phyloP scores from a whole-genome alignment of 768 basidiomycete species.

The Albatrellus ellisii region DNA sequence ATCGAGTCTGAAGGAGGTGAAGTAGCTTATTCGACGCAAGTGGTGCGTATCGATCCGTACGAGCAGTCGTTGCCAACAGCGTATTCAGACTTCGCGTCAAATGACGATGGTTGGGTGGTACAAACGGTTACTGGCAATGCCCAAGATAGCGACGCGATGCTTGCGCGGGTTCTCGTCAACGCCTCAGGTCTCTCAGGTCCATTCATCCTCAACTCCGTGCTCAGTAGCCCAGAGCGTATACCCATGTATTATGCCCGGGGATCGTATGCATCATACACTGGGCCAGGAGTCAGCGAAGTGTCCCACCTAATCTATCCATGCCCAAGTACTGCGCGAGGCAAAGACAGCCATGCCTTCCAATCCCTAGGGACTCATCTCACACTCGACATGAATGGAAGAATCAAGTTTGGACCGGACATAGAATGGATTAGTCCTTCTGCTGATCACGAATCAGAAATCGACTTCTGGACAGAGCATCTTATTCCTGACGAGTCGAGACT shows the following conservation, averaged over 20 bases:
- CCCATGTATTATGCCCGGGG: constrained; percentile 76
- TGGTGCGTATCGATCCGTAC: constrained; percentile 74
- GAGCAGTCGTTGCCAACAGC: constrained; percentile 14
- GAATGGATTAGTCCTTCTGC: constrained; percentile 64
- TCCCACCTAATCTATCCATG: constrained; percentile 86
- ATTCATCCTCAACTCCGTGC: constrained; percentile 57
- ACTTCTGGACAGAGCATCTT: constrained; percentile 69
- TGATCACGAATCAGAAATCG: constrained; percentile 31
- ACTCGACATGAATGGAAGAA: constrained; percentile 69
- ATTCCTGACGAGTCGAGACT: constrained; percentile 48
- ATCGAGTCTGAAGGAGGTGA: constrained; percentile 52
- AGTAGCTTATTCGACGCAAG: constrained; percentile 66
- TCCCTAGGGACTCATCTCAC: constrained; percentile 90
- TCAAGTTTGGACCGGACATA: constrained; percentile 88
- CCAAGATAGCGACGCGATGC: constrained; percentile 43
- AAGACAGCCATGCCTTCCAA: constrained; percentile 42
- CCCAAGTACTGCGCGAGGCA: constrained; percentile 46
- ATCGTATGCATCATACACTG: constrained; percentile 80
- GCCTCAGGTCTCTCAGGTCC: constrained; percentile 65
- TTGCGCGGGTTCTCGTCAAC: constrained; percentile 71
- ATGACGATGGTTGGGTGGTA: constrained; percentile 79
- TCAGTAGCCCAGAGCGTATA: constrained; percentile 41
- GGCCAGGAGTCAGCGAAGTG: constrained; percentile 56
- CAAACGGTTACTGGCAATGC: constrained; percentile 51
- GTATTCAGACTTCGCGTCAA: constrained; percentile 18